Base-by-base conservation (phyloP, 106 monocot species). In the Agapanthus africanus region DNA sequence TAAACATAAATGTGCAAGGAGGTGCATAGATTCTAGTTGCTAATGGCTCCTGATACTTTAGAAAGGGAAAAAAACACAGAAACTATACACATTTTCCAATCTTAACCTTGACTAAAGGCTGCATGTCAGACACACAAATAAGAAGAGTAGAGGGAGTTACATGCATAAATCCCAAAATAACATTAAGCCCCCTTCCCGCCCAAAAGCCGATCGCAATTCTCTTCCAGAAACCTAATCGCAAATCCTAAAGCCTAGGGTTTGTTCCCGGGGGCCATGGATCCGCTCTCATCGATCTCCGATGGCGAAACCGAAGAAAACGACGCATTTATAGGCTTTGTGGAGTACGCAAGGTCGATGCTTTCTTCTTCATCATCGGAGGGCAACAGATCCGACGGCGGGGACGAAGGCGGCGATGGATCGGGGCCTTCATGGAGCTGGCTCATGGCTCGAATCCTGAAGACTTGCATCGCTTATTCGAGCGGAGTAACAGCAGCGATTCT, bases 401-500 rank as follows among this genome's bases (percentile, higher is more conserved):
- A 37, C 15, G 65, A 25, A 59, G 70, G 7, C 26, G 50, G 36
- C 26, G 73, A 70, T 11, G 69, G 27, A 39, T 36, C 26, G 23
- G 63, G 31, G 14, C 91, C 84, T 36, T 66, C 92, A 1, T 99
- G 99, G 93, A 80, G 87, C 34, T 99, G 99, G 99, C 68, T 79
- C 37, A 79, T 85, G 32, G 84, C 87, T 22, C 89, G 85, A 15
- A 78, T 93, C 28, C 70, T 99, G n/a, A 93, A 85, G 60, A 85
- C 93, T 15, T 99, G 93, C 76, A 35, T 77, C n/a, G 82, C 87
- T 1, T 99, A 85, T 66, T 83, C 93, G 56, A 99, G 99, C 63
- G 93, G 99, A 23, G 90, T 99, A 75, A 99, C 90, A 23, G 28
- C 89, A 7, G 99, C 81, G 28, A 93, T 99, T 52, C 83, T 93